Conservation (phyloP, 495 filamentous ascomycete genomes). For the Penicillium samsonianum region DNA sequence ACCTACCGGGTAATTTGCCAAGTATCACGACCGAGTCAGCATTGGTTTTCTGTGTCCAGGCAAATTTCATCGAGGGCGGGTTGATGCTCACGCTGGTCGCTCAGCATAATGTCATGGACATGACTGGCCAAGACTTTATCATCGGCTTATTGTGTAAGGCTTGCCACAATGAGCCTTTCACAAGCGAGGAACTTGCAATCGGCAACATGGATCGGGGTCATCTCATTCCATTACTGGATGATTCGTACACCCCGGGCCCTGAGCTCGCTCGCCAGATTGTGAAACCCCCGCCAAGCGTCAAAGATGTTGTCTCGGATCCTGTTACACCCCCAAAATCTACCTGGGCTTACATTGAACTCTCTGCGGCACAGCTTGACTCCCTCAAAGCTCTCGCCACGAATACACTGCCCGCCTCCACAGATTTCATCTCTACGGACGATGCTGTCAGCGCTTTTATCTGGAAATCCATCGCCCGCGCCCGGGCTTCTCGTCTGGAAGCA, state of each 20-base stretch:
- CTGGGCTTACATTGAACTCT: constrained; percentile 50
- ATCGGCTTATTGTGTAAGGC: constrained; percentile 56
- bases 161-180: constrained; percentile 48
- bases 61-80: constrained; percentile 52
- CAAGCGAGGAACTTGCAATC: constrained; percentile 40
- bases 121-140: constrained; percentile 52
- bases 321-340: constrained; percentile 24
- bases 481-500: constrained; percentile 39
- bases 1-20: constrained; percentile 17
- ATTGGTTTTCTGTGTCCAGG: constrained; percentile 54
- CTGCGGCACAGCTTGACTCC: constrained; percentile 27
- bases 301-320: constrained; percentile 10
- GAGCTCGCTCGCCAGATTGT: constrained; percentile 37
- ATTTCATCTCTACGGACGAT: constrained; percentile 55
- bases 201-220: constrained; percentile 48
- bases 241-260: constrained; percentile 31
- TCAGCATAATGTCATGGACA: constrained; percentile 56
- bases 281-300: constrained; percentile 15
- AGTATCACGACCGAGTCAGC: constrained; percentile 24
- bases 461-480: constrained; percentile 49
- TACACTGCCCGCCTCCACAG: constrained; percentile 20
- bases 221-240: constrained; percentile 45
- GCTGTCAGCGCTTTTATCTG: constrained; percentile 55
- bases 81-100: constrained; percentile 48
- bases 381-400: constrained; percentile 45